phyloP scores from a whole-genome alignment of 257 asterid genomes.

The Oldenlandia corymbosa region DNA sequence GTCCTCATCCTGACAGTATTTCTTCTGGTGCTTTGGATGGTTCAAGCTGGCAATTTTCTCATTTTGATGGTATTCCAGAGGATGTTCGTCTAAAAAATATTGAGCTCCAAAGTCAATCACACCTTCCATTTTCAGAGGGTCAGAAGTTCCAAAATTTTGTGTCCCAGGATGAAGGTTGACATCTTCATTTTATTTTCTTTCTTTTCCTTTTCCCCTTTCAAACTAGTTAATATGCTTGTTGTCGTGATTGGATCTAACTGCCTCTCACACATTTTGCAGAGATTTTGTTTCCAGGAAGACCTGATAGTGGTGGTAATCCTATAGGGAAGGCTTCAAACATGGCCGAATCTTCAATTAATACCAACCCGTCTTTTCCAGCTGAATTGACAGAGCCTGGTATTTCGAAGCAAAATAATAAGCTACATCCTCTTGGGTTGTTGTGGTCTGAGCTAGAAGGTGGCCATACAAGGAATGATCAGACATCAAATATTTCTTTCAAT shows the following conservation, averaged over 20 bases:
- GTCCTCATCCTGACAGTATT: slow-evolving; percentile 36
- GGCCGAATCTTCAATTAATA: slow-evolving; percentile 36
- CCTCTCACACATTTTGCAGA: slow-evolving; percentile 35
- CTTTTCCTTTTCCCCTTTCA: slow-evolving; percentile 7
- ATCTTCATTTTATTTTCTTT: slow-evolving; percentile 17
- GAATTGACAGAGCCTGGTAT: slow-evolving; percentile 38
- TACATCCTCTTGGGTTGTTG: slow-evolving; percentile 70
- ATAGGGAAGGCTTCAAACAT: slow-evolving; percentile 36
- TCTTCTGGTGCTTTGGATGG: slow-evolving; percentile 35
- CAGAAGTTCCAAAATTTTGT: slow-evolving; percentile 44
- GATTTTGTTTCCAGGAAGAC: slow-evolving; percentile 78
- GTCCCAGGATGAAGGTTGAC: slow-evolving; percentile 70
- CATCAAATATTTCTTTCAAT: slow-evolving; percentile 26
- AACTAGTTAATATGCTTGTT: slow-evolving; percentile 1
- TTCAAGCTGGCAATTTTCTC: slow-evolving; percentile 48
- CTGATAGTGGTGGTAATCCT: slow-evolving; percentile 61
- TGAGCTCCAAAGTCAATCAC: slow-evolving; percentile 44
- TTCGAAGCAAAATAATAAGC: slow-evolving; percentile 38
- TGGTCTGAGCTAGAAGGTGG: slow-evolving; percentile 95
- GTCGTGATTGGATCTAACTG: background rate
- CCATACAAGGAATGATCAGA: slow-evolving; percentile 47
- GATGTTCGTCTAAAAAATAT: slow-evolving; percentile 38
- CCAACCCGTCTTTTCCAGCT: slow-evolving; percentile 29
- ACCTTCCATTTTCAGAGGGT: slow-evolving; percentile 38
- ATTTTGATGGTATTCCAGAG: slow-evolving; percentile 43